Evolutionary conservation across 2,329 filamentous ascomycete species (phyloP).

Genomic region (Dothideomycetes sp.): DNA sequence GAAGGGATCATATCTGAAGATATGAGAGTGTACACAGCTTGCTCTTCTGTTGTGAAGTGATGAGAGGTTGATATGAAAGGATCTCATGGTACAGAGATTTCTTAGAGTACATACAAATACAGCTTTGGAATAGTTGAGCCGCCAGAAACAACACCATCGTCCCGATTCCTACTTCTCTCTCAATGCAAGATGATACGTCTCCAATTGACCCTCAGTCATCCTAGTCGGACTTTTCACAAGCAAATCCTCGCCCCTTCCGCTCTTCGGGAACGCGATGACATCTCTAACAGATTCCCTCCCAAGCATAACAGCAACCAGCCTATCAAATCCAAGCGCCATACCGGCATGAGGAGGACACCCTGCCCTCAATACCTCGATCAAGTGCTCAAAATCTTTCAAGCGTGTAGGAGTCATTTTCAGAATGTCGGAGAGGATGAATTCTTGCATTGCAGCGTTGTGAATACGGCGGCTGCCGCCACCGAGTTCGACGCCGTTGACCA

Average conservation of each 20-base stretch:
- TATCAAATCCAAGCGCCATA: slow-evolving; percentile 85
- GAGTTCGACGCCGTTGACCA: slow-evolving; percentile 89
- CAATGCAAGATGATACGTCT: slow-evolving; percentile 48
- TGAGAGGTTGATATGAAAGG: no score
- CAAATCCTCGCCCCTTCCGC: slow-evolving; percentile 75
- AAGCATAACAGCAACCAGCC: slow-evolving; percentile 70
- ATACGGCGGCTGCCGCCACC: slow-evolving; percentile 91
- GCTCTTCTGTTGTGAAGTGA: no score
- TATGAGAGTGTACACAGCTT: no score
- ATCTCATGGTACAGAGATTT: no score
- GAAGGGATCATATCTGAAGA: no score
- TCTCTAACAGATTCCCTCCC: slow-evolving; percentile 72
- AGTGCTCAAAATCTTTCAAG: slow-evolving; percentile 72
- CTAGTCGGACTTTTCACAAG: slow-evolving; percentile 69
- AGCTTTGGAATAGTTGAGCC: no score
- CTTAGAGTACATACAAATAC: no score
- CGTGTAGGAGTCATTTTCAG: slow-evolving; percentile 65
- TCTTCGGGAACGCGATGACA: slow-evolving; percentile 96
- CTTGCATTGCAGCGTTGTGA: slow-evolving; percentile 72
- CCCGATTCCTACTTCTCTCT: slow-evolving; percentile 9
- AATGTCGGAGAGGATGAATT: slow-evolving; percentile 74
- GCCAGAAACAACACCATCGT: no score
- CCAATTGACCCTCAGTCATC: slow-evolving; percentile 52
- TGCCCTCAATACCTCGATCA: slow-evolving; percentile 69
- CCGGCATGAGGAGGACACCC: slow-evolving; percentile 94